Conservation (phyloP, 306 rosid genomes). For the Mucuna pruriens region DNA sequence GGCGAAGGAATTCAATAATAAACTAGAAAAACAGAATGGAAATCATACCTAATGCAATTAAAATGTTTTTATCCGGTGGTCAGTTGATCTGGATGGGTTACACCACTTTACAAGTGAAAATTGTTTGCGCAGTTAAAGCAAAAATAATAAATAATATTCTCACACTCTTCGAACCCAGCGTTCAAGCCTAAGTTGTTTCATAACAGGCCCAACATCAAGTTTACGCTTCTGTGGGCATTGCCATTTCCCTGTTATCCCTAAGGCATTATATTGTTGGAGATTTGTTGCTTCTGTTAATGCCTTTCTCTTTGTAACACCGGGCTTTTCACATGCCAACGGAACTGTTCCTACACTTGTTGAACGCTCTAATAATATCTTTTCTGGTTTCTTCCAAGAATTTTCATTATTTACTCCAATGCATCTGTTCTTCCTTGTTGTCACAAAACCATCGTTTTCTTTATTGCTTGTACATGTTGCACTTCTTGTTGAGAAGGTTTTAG, state of each 20-base stretch:
- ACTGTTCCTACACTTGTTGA: slow-evolving; percentile 28
- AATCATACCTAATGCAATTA: background rate
- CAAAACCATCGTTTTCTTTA: slow-evolving; percentile 64
- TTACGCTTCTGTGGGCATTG: slow-evolving; percentile 78
- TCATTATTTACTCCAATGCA: slow-evolving; percentile 32
- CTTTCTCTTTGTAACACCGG: slow-evolving; percentile 49
- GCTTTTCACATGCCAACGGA: slow-evolving; percentile 35
- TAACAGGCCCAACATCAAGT: slow-evolving; percentile 69
- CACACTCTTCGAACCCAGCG: slow-evolving; percentile 67
- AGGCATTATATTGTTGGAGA: slow-evolving; percentile 40
- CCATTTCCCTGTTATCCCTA: slow-evolving; percentile 79
- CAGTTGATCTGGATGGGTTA: background rate
- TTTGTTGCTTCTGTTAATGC: slow-evolving; percentile 75
- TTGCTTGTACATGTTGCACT: slow-evolving; percentile 43
- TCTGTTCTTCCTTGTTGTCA: slow-evolving; percentile 58
- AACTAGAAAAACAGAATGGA: background rate
- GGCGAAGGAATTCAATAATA: background rate
- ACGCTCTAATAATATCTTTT: slow-evolving; percentile 17
- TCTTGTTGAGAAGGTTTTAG: slow-evolving; percentile 31
- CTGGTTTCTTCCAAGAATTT: slow-evolving; percentile 41
- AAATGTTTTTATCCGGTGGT: background rate
- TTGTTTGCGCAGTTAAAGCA: background rate
- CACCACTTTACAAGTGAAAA: background rate
- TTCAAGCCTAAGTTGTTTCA: slow-evolving; percentile 94
- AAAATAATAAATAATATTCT: slow-evolving; percentile 1